Base-by-base conservation (phyloP, 768 basidiomycete species). In the Calvatia gigantea region DNA sequence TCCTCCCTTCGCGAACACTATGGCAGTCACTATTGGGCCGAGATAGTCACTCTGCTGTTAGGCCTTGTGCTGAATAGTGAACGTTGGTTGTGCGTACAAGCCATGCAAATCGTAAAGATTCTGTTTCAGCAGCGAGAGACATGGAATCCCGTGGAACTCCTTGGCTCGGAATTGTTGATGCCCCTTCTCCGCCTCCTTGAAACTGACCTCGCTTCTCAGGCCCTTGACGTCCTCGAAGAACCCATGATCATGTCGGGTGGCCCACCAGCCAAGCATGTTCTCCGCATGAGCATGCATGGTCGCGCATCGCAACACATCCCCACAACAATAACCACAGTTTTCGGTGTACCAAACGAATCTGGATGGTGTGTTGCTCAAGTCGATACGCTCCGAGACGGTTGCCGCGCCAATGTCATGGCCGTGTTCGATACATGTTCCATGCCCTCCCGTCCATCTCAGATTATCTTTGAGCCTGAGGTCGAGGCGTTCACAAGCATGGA, bases 201-300 rank as follows among this genome's bases (percentile, higher is more conserved):
- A 61, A 91, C 91, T 2, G 89, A 94, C 59, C 79, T 94, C 31
- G 87, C 94, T 8, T 70, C 86, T 6, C 84, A 90, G 58, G 94
- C 94, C 1, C 77, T 98, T 44, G 94, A 95, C 45, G 92, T 98
- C n/a, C 79, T 98, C 5, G 94, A 97, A 62, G 89, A 94, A 62
- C 94, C 94, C 0, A 84, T 91, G 69, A 82, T 79, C 17, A 87
- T 94, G 71, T 83, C 84, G 1, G 83, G 85, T 39, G 87, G 89
- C 21, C 85, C 83, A 44, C 79, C 86, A 0, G 90, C 91, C 0
- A 88, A 88, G 57, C 88, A 92, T 61, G 89, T 94, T n/a, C 76
- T 95, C 21, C 83, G 91, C 5, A 93, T 95, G 91, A 94, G 93
- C 69, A 86, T 94, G 83, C 86, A 89, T 60, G 66, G 78, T 21